Base-by-base conservation (phyloP, 495 filamentous ascomycete genomes). In the Annulohypoxylon stygium region DNA sequence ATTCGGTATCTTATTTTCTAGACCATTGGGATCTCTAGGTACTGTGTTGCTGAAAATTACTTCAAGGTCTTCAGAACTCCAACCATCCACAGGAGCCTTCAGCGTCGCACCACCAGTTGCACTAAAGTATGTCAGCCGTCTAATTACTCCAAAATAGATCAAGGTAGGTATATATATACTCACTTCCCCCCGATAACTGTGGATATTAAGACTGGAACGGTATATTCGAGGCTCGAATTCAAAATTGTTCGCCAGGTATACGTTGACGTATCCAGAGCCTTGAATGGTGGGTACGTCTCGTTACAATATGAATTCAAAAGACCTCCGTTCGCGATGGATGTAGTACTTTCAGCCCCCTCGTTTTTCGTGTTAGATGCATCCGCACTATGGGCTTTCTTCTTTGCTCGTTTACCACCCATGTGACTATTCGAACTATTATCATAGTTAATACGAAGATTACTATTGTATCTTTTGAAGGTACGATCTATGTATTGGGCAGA, bases 221-320 rank as follows among this genome's bases (percentile, higher is more conserved):
- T 65, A 70, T 87, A 86, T 14, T 74, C 67, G 23, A 77, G 78
- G 7, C 81, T 75, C n/a, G 82, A 80, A 12, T 79, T 76, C 48
- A 80, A 75, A 57, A 81, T 83, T 11, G 68, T 66, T 63, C 78
- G 81, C 84, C 85, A 87, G 25, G 73, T 73, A 9, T 75, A 75
- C 8, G 70, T 70, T 6, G 73, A 61, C 7, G 80, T 76, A n/a
- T 78, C 79, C 25, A 80, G 67, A 30, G 80, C 79, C 25, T 83
- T 84, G 6, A 86, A 70, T 54, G 86, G 81, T 53, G 85, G 75
- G 60, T 86, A 85, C 65, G 85, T 81, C 4, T 11, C 80, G 78
- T 79, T 80, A 82, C 50, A 78, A 2, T 30, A 2, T 4, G 4
- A 4, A 30, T 30, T 30, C 26, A 30, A 30, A 30, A 30, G n/a